Conservation (phyloP, 2,329 filamentous ascomycete genomes). For the Penicillium expansum region DNA sequence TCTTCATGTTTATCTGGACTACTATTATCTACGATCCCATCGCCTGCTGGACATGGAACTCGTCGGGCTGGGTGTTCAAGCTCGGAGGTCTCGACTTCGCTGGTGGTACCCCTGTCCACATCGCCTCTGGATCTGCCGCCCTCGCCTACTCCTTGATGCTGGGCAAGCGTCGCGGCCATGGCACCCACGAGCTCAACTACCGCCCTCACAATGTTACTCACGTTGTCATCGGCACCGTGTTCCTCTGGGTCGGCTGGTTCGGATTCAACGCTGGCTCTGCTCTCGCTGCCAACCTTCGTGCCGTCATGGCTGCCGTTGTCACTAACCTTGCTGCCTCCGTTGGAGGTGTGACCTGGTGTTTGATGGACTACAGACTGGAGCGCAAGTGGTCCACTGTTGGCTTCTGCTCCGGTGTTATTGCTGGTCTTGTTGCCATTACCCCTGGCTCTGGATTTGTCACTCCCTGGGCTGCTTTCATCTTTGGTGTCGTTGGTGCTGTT, state of each 20-base stretch:
- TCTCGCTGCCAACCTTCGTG: slow-evolving; percentile 75
- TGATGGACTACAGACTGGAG: slow-evolving; percentile 84
- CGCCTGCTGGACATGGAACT: slow-evolving; percentile 94
- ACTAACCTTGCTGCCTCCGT: slow-evolving; percentile 83
- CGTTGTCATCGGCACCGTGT: slow-evolving; percentile 87
- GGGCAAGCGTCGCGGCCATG: slow-evolving; percentile 78
- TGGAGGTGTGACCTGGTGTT: slow-evolving; percentile 84
- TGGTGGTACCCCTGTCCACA: slow-evolving; percentile 86
- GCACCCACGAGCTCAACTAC: slow-evolving; percentile 85
- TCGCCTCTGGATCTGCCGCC: slow-evolving; percentile 76
- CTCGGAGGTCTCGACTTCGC: slow-evolving; percentile 86
- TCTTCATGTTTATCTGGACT: slow-evolving; percentile 92
- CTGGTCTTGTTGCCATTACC: slow-evolving; percentile 83
- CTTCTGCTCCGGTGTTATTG: slow-evolving; percentile 87
- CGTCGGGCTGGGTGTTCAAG: slow-evolving; percentile 72
- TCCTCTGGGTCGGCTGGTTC: slow-evolving; percentile 95
- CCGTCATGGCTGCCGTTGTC: slow-evolving; percentile 80
- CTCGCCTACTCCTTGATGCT: slow-evolving; percentile 90
- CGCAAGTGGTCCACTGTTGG: slow-evolving; percentile 90
- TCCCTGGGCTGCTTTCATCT: slow-evolving; percentile 78
- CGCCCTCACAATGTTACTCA: slow-evolving; percentile 90
- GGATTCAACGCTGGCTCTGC: slow-evolving; percentile 90
- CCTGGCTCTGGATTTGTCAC: slow-evolving; percentile 84
- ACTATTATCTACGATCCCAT: slow-evolving; percentile 90
- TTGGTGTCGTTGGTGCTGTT: slow-evolving; percentile 70